Evolutionary conservation across 352 stramenopile genomes (phyloP), one percentile per base, ranked within the genome.

Genomic region (Globisporangium polare): DNA sequence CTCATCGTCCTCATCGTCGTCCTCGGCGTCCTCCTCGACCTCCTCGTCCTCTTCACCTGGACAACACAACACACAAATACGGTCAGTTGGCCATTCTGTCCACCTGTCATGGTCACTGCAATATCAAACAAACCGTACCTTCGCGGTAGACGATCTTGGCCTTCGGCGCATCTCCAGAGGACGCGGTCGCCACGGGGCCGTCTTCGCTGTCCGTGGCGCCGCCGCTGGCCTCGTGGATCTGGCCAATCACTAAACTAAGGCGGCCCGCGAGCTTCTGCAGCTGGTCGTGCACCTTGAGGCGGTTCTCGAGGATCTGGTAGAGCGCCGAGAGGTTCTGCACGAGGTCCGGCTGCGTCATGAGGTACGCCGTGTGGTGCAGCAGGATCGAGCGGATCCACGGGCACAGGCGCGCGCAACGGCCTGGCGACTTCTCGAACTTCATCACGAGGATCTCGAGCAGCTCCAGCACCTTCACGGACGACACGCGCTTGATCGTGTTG

Each of bases 191-290:
- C n/a, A 17, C 31, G 17, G 15, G 33, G 53, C 56, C 71, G 62
- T 61, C 71, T 29, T 72, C 70, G 13, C 39, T 60, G 26, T 63
- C 63, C 9, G 67, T 60, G 5, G 60, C 65, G 7, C 66, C 68
- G 13, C 53, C 65, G 17, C 71, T 69, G 3, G 71, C 66, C 39
- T 89, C 83, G 55, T 95, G 75, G 62, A 95, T 90, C 70, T 95
- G 86, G 18, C 84, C 86, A 24, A 95, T 80, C 26, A 95, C 80
- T 15, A 95, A 65, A 61, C 84, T 89, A 55, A 95, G 66, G 5
- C 86, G 86, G 33, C 86, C 86, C 12, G 84, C 81, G 29, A 95
- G 79, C 71, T 92, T 90, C 71, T 95, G 86, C 60, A 95, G 76
- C 62, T 89, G 79, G 54, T 80, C 75, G 66, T 93, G 84, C 50